Conservation (phyloP, 2,329 filamentous ascomycete species). For the Penicillium sp. region DNA sequence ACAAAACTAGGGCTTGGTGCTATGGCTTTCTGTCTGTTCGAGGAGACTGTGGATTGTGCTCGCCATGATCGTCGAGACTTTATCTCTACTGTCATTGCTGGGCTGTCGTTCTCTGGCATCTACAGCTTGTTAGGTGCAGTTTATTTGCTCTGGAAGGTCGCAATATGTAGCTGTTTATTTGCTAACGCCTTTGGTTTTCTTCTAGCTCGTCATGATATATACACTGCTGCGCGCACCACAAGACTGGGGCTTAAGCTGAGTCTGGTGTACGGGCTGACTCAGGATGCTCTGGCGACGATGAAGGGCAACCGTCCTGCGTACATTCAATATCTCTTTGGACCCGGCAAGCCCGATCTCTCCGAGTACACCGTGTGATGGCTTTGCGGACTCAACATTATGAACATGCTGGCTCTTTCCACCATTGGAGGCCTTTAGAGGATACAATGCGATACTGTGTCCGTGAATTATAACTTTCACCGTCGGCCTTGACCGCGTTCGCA, state of each 20-base stretch:
- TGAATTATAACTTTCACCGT: neutral
- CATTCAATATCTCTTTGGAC: constrained; percentile 37
- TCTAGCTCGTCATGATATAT: constrained; percentile 72
- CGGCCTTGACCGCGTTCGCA: neutral
- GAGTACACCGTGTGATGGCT: neutral
- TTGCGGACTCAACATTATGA: neutral
- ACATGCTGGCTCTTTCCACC: neutral
- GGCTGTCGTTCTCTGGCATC: constrained; percentile 74
- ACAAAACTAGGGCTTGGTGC: constrained; percentile 67
- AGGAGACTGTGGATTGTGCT: constrained; percentile 76
- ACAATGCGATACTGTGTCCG: neutral
- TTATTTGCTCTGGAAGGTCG: neutral
- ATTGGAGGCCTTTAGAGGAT: neutral
- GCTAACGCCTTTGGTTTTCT: constrained; percentile 1
- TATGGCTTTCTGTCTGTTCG: constrained; percentile 71
- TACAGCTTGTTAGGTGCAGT: constrained; percentile 84
- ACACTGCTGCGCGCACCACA: constrained; percentile 72
- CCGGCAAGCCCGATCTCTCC: neutral
- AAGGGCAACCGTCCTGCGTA: constrained; percentile 73
- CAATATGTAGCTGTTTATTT: constrained; percentile 11
- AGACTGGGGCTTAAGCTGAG: constrained; percentile 76
- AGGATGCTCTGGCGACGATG: constrained; percentile 67
- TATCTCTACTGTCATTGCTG: constrained; percentile 75
- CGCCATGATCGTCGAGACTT: constrained; percentile 63
- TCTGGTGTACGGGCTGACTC: constrained; percentile 71